Evolutionary conservation across 2,329 filamentous ascomycete species (phyloP), one percentile per base, ranked within the genome.

Genomic region (Tolypocladium nubicola): DNA sequence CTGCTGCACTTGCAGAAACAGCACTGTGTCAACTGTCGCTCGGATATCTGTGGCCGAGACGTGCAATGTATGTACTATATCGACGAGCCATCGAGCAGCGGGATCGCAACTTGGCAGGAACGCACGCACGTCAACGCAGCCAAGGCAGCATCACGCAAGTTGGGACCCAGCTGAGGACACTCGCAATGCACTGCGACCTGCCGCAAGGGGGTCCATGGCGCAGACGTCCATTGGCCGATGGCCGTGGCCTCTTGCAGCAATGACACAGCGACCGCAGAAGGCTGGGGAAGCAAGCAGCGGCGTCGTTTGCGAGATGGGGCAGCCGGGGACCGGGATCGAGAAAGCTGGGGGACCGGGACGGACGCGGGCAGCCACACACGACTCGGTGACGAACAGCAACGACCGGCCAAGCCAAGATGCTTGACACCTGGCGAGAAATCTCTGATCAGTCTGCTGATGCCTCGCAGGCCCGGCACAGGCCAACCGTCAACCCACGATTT

Each of bases 401-500:
- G 45, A 13, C n/a, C 8, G n/a, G n/a, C 40, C 40, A 13, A n/a
- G 26, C 45, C 26, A 37, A 35, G 47, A 35, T 35, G 19, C 47
- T 39, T 39, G 39, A 37, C 39, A 21, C 39, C n/a, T 19, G 39
- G 40, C 37, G 39, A 56, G 54, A 63, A 63, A 62, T 62, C 57
- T 63, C 61, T 63, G 60, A 54, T 55, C 39, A 35, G 61, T 62
- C 61, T 59, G 61, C 57, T 63, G 61, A 63, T 59, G 54, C 57
- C 35, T 59, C 55, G 55, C 57, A 52, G 49, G 55, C 19, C 38
- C 39, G 39, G 58, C 56, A 53, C 58, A 52, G 47, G 59, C 38
- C 57, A 50, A 60, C 52, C 21, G 53, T 54, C 33, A 56, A 56
- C 54, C 41, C 54, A 53, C 50, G 54, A 56, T 52, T 52, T 53